Base-by-base conservation (phyloP, 2,329 filamentous ascomycete genomes). In the Alternaria angustiovoidea region DNA sequence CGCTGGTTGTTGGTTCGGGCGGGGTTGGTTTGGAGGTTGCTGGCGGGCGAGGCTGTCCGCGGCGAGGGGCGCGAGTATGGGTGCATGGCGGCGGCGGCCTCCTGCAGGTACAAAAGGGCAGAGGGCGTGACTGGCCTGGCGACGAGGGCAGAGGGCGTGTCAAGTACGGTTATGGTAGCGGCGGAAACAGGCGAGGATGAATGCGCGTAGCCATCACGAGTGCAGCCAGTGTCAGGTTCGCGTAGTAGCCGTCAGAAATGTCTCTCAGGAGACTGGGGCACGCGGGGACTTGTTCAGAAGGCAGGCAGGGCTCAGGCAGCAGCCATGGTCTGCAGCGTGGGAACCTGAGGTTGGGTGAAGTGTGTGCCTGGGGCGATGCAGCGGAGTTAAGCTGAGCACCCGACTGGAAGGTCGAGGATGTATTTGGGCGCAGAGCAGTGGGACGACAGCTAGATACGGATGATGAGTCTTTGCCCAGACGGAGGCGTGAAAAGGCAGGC, bases 61-160 rank as follows among this genome's bases (percentile, higher is more conserved):
- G 91, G 90, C 67, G 90, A 87, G 64, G 89, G 87, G 71, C 94
- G 89, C 71, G 91, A 89, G 81, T 94, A 92, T 51, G 69, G 94
- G 87, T 97, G 93, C 94, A 97, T 97, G 71, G 75, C 56, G 24
- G 24, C 24, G 66, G 65, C 63, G 67, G 65, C 53, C 60, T 68
- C 66, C 67, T 65, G 63, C 63, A 66, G 63, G 67, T 66, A 66
- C 65, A 59, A 39, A 34, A 26, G 51, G 30, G 38, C 38, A 49
- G 51, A 54, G 55, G 22, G 57, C 52, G 47, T n/a, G 49, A 24
- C 57, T 32, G 62, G 58, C 49, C 51, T 42, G 53, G 51, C 48
- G 53, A 54, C 62, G 61, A 51, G 57, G 64, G 48, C 52, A 51
- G 59, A 52, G 52, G 51, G 51, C 55, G 58, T 52, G 55, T 57